These are phyloP conservation scores for Psilocybe subaeruginosa DNA, from an alignment of 768 basidiomycete species.

Conservation along the genomic window DNA sequence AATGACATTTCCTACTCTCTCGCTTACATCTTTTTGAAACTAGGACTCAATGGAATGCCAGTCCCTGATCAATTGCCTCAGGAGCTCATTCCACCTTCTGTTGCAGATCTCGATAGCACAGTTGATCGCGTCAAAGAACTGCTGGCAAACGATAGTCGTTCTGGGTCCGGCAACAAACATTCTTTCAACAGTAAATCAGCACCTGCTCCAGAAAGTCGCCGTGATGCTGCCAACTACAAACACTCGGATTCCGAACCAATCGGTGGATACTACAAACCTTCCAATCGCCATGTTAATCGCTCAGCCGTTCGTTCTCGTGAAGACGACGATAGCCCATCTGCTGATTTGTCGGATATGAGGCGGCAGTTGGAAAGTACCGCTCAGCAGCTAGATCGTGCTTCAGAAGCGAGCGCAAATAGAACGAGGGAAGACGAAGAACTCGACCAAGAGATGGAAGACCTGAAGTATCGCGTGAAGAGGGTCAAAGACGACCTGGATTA, in stretches of 20 bases:
- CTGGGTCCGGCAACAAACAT: conserved; percentile 71
- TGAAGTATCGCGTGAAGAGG: conserved; percentile 82
- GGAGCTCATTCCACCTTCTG: conserved; percentile 92
- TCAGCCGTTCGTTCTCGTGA: conserved; percentile 74
- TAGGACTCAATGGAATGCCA: conserved; percentile 90
- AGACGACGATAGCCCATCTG: conserved; percentile 62
- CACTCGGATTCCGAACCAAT: conserved; percentile 67
- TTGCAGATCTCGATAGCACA: conserved; percentile 84
- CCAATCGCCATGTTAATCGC: conserved; percentile 84
- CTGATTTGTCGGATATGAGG: conserved; percentile 87
- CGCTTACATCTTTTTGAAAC: conserved; percentile 1
- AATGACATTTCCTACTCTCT: not conserved
- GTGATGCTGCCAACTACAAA: conserved; percentile 93
- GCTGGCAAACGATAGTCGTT: conserved; percentile 83
- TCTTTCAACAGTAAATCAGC: conserved; percentile 66
- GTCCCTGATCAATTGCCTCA: conserved; percentile 86
- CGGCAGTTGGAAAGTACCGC: conserved; percentile 80
- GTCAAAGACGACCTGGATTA: conserved; percentile 94
- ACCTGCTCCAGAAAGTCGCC: conserved; percentile 51
- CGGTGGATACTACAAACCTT: conserved; percentile 76
- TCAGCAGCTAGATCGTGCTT: conserved; percentile 73
- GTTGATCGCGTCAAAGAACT: conserved; percentile 90
- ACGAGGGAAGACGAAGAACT: conserved; percentile 87
- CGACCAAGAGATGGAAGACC: conserved; percentile 87
- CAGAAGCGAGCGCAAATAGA: conserved; percentile 61